phyloP scores from a whole-genome alignment of 345 rosid genomes.

The Rhodamnia rubescens region DNA sequence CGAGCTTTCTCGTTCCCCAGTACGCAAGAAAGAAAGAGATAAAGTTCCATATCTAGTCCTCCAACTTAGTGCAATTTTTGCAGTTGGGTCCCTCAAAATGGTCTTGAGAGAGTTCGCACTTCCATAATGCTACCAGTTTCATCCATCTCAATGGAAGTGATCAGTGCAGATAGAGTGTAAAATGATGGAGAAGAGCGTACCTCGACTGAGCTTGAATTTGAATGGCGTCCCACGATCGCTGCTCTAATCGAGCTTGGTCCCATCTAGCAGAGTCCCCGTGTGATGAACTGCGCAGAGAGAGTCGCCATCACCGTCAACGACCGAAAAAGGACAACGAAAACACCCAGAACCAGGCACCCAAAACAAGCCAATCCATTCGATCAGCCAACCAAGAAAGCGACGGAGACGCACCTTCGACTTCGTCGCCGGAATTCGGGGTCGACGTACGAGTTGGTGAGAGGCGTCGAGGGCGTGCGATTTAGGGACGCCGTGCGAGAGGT shows the following conservation, averaged over 20 bases:
- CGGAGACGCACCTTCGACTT: constrained; percentile 24
- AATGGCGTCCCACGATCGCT: constrained; percentile 79
- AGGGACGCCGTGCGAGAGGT: no score
- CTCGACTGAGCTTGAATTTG: constrained; percentile 92
- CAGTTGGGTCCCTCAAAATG: no score
- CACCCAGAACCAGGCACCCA: no score
- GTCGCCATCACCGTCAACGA: no score
- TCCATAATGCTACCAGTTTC: background rate
- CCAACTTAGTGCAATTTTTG: no score
- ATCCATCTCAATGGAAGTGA: background rate
- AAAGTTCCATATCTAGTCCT: no score
- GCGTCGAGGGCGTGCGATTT: no score
- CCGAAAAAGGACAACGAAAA: no score
- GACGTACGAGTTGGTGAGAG: no score
- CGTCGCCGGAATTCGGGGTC: constrained; percentile 29
- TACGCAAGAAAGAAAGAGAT: no score
- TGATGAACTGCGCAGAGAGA: constrained; percentile 22
- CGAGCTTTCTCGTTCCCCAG: no score
- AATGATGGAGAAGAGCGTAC: constrained; percentile 9
- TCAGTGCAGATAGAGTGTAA: background rate
- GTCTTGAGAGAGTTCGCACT: no score
- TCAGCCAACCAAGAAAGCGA: background rate
- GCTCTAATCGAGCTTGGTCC: constrained; percentile 88
- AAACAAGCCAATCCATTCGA: background rate
- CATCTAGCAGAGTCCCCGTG: constrained; percentile 90